Evolutionary conservation across 164 flowering plant species (phyloP), one percentile per base, ranked within the genome.

Genomic region (Echeveria elegans): DNA sequence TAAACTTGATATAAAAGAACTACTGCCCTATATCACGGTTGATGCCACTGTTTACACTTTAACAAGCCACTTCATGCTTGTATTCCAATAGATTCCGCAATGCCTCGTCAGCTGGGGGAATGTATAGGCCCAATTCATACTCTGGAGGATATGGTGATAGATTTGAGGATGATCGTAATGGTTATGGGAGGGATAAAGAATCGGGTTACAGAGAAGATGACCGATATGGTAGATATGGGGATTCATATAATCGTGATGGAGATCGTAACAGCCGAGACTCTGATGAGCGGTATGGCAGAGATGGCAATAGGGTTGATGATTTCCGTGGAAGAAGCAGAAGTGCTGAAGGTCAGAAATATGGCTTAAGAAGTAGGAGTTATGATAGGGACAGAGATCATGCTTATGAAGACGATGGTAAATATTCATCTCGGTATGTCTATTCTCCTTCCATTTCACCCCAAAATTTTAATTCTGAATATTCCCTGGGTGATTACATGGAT

Each of bases 171-270:
- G n/a, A n/a, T n/a, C n/a, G n/a, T n/a, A n/a, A n/a, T n/a, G 47
- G 47, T 43, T 56, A 26, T 28, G 61, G 61, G 61, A 56, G 84
- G 59, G 90, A 82, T n/a, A 90, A 82, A 29, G 77, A 77, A 32
- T 83, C 82, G 80, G 85, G 88, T 48, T 81, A 89, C 81, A 96
- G 88, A 65, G 83, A 84, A 76, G 96, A 90, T 82, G 95, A 88
- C 74, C 76, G 85, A 43, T 77, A 82, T 70, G 78, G 92, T 41
- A 80, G 77, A 75, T 76, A 82, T 77, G 85, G 86, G n/a, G 90
- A 84, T 66, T 75, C 82, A 28, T 73, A 81, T 68, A 71, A 80
- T 71, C 83, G 83, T 58, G 92, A 88, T 63, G 85, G 87, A 61
- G 90, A 90, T 73, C 82, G 85, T 12, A 76, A 84, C 78, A 69